Evolutionary conservation across 805 yeast genomes (phyloP), one percentile per base, ranked within the genome.

Genomic region (Metschnikowia orientalis): DNA sequence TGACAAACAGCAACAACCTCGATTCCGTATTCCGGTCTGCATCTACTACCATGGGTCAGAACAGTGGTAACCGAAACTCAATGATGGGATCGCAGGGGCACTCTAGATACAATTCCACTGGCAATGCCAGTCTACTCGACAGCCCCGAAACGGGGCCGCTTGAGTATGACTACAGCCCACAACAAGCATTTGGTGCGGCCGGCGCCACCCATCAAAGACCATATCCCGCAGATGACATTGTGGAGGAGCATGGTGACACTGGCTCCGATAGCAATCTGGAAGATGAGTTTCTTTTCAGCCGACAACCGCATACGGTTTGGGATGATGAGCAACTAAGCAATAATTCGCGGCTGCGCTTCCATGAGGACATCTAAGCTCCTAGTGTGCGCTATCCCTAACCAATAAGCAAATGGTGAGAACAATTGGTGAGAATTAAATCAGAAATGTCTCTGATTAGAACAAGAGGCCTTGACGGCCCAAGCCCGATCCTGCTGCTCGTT

Each of bases 1-100:
- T 66, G 14, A 54, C 68, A 30, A 64, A 63, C 42, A 57, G 51
- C 37, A 66, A 64, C 41, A 66, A 66, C 41, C 53, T 66, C 20
- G 71, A 64, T 32, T 56, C 69, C 2, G 56, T 66, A 8, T 66
- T 66, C 53, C 41, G 44, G 18, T 20, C 41, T 3, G 31, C 38
- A 4, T 40, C 31, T 4, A 38, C 26, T 19, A 35, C 37, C 23
- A 32, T 32, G 18, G 49, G 48, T 3, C 40, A 33, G 8, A 41
- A 33, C 18, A 30, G 36, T 5, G 32, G 32, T 5, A 28, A 28
- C 11, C 31, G 31, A 9, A 40, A 35, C 29, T 32, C 47, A 1
- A 40, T 31, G 8, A 23, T 38, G 6, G 41, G 33, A 6, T 32
- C 30, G 8, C 32, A 28, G 9, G 29, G 29, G 26, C 48, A 41